Base-by-base conservation (phyloP, 2,329 filamentous ascomycete genomes). In the Fusarium sp. region DNA sequence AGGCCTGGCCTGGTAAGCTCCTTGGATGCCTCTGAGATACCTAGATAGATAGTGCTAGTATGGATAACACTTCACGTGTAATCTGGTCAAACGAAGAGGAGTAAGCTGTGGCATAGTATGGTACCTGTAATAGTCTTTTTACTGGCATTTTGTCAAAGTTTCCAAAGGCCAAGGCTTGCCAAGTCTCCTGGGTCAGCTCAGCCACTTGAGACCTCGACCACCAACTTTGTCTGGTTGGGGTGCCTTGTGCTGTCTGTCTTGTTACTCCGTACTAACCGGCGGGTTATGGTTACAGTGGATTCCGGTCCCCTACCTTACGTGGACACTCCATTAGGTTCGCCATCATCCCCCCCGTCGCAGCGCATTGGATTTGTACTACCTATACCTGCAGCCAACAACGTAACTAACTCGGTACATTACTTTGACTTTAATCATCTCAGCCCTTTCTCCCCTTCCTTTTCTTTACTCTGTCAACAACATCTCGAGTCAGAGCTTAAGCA, bases 271-370 rank as follows among this genome's bases (percentile, higher is more conserved):
- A 72, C 71, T 74, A 72, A 61, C 68, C 68, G 59, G 72, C 51
- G 56, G 71, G 68, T 69, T 74, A 65, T 74, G 62, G 71, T 60
- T 66, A 66, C 58, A 71, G 69, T 72, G 69, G 69, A 42, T 57
- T 72, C 70, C 44, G 58, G 68, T 77, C 70, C 74, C 71, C 78
- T 78, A 78, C 76, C 71, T 78, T 78, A 78, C 76, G 76, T 78
- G 76, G 76, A 78, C 76, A 77, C 69, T 78, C 60, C 51, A 55
- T 30, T 55, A 42, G 47, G 61, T 70, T 72, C 65, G 68, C 76
- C 73, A 77, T 74, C 75, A 57, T 66, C 59, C 69, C 68, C 62
- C 68, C 62, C 66, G 68, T 76, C 61, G 61, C 48, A 45, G 66
- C 71, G 72, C 63, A 68, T 71, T 66, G 36, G 32, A 52, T 42